Evolutionary conservation across 495 filamentous ascomycete genomes (phyloP).

Genomic region (Penicillium samsonianum): DNA sequence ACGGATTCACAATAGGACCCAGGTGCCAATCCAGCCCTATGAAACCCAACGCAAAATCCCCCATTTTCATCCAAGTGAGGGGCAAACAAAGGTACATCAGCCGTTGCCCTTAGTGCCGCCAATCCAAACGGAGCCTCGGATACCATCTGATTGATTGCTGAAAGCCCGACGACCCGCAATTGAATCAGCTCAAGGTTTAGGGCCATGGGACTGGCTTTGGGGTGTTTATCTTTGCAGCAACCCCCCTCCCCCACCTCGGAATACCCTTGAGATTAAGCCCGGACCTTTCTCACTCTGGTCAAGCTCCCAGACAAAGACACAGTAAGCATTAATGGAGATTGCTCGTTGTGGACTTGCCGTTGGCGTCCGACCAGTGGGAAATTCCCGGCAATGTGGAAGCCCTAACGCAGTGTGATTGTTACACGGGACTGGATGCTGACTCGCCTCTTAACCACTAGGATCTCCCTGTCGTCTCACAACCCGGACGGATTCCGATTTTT

Average conservation of each 20-base stretch:
- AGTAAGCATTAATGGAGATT: conserved; percentile 26
- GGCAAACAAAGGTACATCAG: conserved; percentile 17
- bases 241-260: conserved; percentile 5
- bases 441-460: conserved; percentile 33
- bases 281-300: conserved; percentile 12
- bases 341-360: conserved; percentile 9
- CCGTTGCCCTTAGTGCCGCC: conserved; percentile 20
- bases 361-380: conserved; percentile 16
- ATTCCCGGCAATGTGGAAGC: conserved; percentile 24
- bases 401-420: conserved; percentile 37
- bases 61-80: conserved; percentile 12
- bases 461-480: conserved; percentile 24
- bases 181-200: conserved; percentile 27
- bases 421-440: conserved; percentile 33
- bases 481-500: conserved; percentile 9
- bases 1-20: neutral
- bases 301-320: conserved; percentile 14
- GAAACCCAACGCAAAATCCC: neutral
- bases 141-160: conserved; percentile 26
- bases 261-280: conserved; percentile 11
- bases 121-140: conserved; percentile 25
- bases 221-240: conserved; percentile 7
- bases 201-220: conserved; percentile 16
- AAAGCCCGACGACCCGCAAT: conserved; percentile 18
- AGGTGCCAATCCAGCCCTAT: neutral